Percentiles rank a stretch among this genome's conserved stretches.
These are phyloP conservation scores for Sporisorium exsertum DNA, from an alignment of 1,284 basidiomycete genomes.

Conservation along the genomic window DNA sequence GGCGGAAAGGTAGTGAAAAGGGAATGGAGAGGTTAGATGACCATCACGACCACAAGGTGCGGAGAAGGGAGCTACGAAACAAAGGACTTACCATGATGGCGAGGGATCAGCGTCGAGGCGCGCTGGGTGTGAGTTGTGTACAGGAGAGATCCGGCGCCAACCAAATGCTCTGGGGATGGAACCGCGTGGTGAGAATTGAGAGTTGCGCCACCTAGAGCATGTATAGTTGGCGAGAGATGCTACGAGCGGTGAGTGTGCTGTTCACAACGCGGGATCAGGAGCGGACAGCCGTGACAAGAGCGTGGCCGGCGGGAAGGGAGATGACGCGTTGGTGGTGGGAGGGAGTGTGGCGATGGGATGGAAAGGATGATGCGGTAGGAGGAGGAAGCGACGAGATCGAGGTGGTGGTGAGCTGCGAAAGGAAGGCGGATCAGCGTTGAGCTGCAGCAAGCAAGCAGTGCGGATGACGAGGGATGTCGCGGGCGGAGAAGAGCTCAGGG, in stretches of 20 bases:
- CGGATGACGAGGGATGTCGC: slow-evolving; percentile 9
- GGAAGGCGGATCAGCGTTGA: slow-evolving; percentile 1
- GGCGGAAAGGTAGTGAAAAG: background rate
- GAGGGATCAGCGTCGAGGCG: slow-evolving; percentile 18
- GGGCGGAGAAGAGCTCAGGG: background rate
- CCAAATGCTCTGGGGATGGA: background rate
- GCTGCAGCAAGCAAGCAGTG: background rate
- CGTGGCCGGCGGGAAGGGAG: background rate
- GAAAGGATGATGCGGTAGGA: background rate
- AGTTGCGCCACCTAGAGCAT: slow-evolving; percentile 6
- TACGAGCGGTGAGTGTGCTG: background rate
- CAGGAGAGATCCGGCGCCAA: background rate
- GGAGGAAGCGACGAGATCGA: slow-evolving; percentile 1
- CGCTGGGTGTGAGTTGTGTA: slow-evolving; percentile 9
- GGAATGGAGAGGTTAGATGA: background rate
- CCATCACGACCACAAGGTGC: no score
- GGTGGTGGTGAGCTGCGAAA: slow-evolving; percentile 3
- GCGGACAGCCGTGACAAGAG: background rate
- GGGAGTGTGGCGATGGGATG: background rate
- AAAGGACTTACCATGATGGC: slow-evolving; percentile 39
- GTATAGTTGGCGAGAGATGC: background rate
- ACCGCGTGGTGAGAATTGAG: background rate
- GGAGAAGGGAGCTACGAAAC: background rate
- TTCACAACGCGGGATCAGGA: background rate
- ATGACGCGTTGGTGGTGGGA: slow-evolving; percentile 2